Evolutionary conservation across 768 basidiomycete genomes (phyloP).

Genomic region (Cantharellus anzutake): DNA sequence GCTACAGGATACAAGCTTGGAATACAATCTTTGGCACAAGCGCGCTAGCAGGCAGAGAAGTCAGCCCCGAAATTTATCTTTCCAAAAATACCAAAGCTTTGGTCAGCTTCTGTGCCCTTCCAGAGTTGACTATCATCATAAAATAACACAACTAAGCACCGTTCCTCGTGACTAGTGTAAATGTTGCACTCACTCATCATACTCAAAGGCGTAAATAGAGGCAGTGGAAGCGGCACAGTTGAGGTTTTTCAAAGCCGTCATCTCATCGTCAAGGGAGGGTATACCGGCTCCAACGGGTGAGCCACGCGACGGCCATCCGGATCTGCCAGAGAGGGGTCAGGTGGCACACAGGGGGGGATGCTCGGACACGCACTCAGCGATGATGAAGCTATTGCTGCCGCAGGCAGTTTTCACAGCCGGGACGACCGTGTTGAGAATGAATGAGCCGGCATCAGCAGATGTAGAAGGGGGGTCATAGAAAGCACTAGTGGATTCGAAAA

Average conservation of each 20-base stretch:
- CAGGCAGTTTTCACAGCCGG: constrained; percentile 2
- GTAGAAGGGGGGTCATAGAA: not conserved
- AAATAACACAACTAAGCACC: not conserved
- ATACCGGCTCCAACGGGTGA: not conserved
- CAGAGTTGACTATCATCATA: not conserved
- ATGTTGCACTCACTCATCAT: not conserved
- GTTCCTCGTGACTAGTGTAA: not conserved
- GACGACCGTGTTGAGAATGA: constrained; percentile 1
- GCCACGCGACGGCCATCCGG: constrained; percentile 4
- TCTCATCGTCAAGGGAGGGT: constrained; percentile 2
- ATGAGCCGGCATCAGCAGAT: not conserved
- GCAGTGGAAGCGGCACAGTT: constrained; percentile 5
- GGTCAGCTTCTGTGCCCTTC: not conserved
- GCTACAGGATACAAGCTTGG: too few species aligned
- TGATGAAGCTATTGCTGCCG: constrained; percentile 1
- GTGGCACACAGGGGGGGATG: not conserved
- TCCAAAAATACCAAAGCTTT: not conserved
- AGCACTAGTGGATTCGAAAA: not conserved
- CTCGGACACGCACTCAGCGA: constrained; percentile 1
- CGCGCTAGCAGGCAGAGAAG: not conserved
- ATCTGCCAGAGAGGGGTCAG: not conserved
- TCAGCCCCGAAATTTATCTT: not conserved
- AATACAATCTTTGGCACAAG: not conserved
- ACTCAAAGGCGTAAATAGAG: constrained; percentile 5
- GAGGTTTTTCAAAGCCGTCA: not conserved